Base-by-base conservation (phyloP, 495 filamentous ascomycete genomes). In the Penicillium turbatum region DNA sequence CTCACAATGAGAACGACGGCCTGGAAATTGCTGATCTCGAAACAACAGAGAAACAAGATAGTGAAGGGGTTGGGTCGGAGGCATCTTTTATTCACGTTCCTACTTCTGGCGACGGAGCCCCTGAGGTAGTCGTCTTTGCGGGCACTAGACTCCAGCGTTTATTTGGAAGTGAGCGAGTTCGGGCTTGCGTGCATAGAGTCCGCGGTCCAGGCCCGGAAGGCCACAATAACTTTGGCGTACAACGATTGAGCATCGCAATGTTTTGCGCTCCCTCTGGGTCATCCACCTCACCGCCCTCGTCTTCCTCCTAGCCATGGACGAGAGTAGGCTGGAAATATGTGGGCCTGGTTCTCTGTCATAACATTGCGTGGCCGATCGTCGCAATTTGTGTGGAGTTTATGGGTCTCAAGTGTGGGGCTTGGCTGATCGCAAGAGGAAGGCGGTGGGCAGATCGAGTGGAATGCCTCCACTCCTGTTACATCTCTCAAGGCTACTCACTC, bases 1-100 rank as follows among this genome's bases (percentile, higher is more conserved):
- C 38, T 41, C 38, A 41, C 3, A 26, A 41, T 26, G 38, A 41
- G 38, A 41, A 9, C 38, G 38, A 41, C 38, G 38, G 38, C 38
- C 11, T 41, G n/a, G 38, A 41, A 41, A 26, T 41, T 26, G 38
- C 38, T 41, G 38, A 41, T 41, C 38, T 41, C 38, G 16, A 41
- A 41, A 41, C 38, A 26, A 41, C 38, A 41, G 38, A 41, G 38
- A 41, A 41, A 41, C 17, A 41, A 41, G 38, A 41, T 6, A 41
- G 38, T 41, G 21, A 41, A 26, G 38, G 38, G 38, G 16, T 41
- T 41, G 38, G 38, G 21, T 41, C 38, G 16, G 38, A 41, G 38
- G 38, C 38, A 41, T 41, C 38, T 41, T 41, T 41, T 41, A 41
- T 24, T 2, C 38, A 4, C 17, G 38, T 41, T 41, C 38, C 38